Evolutionary conservation across 2,329 filamentous ascomycete genomes (phyloP).

Genomic region (Claviceps africana): DNA sequence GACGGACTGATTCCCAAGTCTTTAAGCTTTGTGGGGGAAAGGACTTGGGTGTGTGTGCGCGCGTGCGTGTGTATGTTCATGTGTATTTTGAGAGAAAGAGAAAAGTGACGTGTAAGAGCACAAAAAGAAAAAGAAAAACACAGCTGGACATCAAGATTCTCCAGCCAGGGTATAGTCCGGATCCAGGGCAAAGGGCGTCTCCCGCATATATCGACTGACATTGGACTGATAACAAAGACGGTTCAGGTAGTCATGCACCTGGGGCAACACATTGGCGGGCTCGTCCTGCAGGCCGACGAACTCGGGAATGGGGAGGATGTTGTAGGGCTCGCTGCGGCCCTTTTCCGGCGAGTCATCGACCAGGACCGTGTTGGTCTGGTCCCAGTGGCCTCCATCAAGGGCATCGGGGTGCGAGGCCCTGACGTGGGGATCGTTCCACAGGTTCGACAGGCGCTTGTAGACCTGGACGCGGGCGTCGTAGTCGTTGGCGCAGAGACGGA

Average conservation of each 20-base stretch:
- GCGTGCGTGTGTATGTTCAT: too few relatives aligned
- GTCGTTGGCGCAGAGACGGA: conserved; percentile 50
- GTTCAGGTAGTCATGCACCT: conserved; percentile 50
- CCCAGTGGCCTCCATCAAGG: conserved; percentile 39
- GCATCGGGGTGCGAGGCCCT: conserved; percentile 29
- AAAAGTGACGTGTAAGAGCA: too few relatives aligned
- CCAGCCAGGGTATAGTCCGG: conserved; percentile 11
- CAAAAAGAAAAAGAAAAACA: not conserved
- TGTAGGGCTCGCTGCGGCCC: conserved; percentile 68
- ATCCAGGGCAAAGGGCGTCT: conserved; percentile 32
- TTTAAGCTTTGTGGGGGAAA: too few relatives aligned
- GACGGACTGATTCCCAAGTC: too few relatives aligned
- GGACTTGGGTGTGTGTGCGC: too few relatives aligned
- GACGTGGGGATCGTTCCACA: conserved; percentile 49
- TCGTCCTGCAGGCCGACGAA: conserved; percentile 41
- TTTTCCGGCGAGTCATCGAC: conserved; percentile 79
- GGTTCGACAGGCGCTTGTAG: conserved; percentile 66
- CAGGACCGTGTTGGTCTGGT: conserved; percentile 75
- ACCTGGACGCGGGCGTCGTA: conserved; percentile 64
- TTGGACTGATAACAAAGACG: conserved; percentile 38
- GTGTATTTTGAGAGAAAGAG: too few relatives aligned
- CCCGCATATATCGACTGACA: conserved; percentile 47
- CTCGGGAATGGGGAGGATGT: conserved; percentile 68
- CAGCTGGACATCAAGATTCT: too few relatives aligned
- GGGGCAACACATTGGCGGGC: conserved; percentile 32